These are phyloP conservation scores for Pestalotiopsis sp. DNA, from an alignment of 2,329 filamentous ascomycete genomes.

Conservation along the genomic window DNA sequence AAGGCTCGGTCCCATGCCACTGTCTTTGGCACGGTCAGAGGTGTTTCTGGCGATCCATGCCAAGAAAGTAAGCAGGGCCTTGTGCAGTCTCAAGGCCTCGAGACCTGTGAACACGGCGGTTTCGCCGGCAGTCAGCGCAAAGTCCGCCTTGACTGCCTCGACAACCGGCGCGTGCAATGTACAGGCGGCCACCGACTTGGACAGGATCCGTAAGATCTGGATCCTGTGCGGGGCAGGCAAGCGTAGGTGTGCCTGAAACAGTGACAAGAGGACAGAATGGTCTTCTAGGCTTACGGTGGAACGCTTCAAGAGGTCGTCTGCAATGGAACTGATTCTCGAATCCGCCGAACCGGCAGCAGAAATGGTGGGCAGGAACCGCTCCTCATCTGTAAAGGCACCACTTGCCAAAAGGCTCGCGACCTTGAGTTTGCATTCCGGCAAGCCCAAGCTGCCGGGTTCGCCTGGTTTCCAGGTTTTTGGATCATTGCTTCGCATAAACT, in stretches of 20 bases:
- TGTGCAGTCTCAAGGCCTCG: slow-evolving; percentile 78
- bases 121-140: slow-evolving; percentile 39
- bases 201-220: slow-evolving; percentile 74
- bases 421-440: slow-evolving; percentile 71
- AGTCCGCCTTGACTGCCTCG: slow-evolving; percentile 71
- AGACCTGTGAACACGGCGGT: slow-evolving; percentile 56
- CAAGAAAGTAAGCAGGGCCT: slow-evolving; percentile 82
- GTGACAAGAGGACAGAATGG: slow-evolving; percentile 57
- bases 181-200: slow-evolving; percentile 76
- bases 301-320: slow-evolving; percentile 86
- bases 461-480: slow-evolving; percentile 70
- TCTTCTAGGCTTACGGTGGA: slow-evolving; percentile 77
- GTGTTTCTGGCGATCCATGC: slow-evolving; percentile 84
- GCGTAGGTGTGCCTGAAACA: slow-evolving; percentile 77
- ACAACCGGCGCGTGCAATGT: slow-evolving; percentile 70
- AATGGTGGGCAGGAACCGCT: slow-evolving; percentile 82
- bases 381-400: slow-evolving; percentile 80
- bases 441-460: slow-evolving; percentile 62
- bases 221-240: slow-evolving; percentile 74
- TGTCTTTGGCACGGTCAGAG: slow-evolving; percentile 58
- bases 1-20: slow-evolving; percentile 67
- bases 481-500: slow-evolving; percentile 71
- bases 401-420: slow-evolving; percentile 76
- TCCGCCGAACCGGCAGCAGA: slow-evolving; percentile 84
- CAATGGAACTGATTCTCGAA: slow-evolving; percentile 79